These are phyloP conservation scores for Floccularia luteovirens DNA, from an alignment of 768 basidiomycete genomes.

Conservation along the genomic window DNA sequence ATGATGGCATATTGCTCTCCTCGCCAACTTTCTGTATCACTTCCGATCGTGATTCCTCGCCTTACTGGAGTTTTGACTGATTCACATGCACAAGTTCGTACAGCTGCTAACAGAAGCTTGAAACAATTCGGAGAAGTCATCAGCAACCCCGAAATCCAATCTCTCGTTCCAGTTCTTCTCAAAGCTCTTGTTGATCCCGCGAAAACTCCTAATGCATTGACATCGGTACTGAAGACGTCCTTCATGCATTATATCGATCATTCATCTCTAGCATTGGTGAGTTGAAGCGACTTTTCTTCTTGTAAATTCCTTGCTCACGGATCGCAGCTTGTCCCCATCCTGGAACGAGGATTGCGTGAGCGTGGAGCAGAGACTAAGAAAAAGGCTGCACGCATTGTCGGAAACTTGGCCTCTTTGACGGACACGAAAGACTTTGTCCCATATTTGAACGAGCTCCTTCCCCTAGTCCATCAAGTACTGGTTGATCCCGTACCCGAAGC, in stretches of 20 bases:
- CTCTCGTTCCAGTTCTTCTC: constrained; percentile 79
- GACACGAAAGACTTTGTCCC: constrained; percentile 92
- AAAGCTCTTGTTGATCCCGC: constrained; percentile 94
- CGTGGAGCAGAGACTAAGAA: constrained; percentile 91
- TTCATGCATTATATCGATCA: constrained; percentile 99
- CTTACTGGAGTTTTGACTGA: constrained; percentile 93
- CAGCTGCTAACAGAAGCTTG: constrained; percentile 89
- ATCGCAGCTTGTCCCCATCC: constrained; percentile 80
- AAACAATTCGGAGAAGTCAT: constrained; percentile 99
- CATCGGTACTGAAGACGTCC: constrained; percentile 85
- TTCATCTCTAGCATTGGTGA: constrained; percentile 86
- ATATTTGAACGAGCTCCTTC: constrained; percentile 82
- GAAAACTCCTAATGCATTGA: constrained; percentile 80
- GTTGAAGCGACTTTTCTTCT: constrained; percentile 14
- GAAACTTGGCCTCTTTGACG: constrained; percentile 89
- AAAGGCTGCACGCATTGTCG: constrained; percentile 94
- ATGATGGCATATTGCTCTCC: constrained; percentile 99
- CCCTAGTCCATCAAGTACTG: constrained; percentile 86
- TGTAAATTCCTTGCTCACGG: constrained; percentile 1
- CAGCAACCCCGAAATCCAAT: constrained; percentile 94
- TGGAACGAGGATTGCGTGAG: constrained; percentile 89
- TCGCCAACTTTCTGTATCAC: constrained; percentile 85
- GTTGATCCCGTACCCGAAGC: constrained; percentile 98
- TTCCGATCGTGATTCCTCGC: constrained; percentile 96
- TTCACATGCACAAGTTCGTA: constrained; percentile 92